Percentiles rank a stretch among this genome's conserved stretches.
Evolutionary conservation across 2,329 filamentous ascomycete species (phyloP).

Genomic region (Fusarium sp.): DNA sequence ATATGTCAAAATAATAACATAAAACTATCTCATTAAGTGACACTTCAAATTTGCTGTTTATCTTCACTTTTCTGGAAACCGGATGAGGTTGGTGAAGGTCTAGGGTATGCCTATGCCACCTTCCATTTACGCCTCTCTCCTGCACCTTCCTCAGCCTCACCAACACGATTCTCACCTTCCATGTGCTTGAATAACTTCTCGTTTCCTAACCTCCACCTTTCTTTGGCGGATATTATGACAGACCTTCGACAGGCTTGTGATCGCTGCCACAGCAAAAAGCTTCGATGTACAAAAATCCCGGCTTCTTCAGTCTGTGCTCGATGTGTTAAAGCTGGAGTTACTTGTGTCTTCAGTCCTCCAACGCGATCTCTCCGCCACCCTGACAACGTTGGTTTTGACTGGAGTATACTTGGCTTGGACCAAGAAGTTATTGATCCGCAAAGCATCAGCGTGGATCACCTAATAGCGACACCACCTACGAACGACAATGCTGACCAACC

Average conservation of each 20-base stretch:
- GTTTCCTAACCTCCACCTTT: not conserved
- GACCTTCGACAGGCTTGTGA: conserved; percentile 55
- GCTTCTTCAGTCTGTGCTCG: conserved; percentile 54
- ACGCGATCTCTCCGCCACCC: conserved; percentile 39
- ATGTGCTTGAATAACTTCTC: not conserved
- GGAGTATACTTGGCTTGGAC: conserved; percentile 34
- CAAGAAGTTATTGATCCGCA: conserved; percentile 3
- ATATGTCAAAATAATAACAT: not conserved
- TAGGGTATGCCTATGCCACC: conserved; percentile 15
- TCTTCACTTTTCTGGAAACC: not conserved
- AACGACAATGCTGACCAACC: conserved; percentile 3
- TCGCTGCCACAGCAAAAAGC: conserved; percentile 61
- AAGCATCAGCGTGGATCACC: not conserved
- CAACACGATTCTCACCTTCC: not conserved
- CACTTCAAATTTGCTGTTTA: not conserved
- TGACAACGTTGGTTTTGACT: conserved; percentile 35
- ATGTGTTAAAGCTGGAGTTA: conserved; percentile 55
- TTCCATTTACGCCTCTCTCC: not conserved
- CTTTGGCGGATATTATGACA: conserved; percentile 22
- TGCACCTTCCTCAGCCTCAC: not conserved
- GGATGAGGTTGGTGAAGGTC: not conserved
- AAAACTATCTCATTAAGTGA: not conserved
- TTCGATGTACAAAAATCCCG: conserved; percentile 57
- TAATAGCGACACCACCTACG: conserved; percentile 21
- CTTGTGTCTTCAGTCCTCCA: conserved; percentile 59